A percentile compares a stretch with the other conserved stretches of the same genome.
Evolutionary conservation across 768 basidiomycete genomes (phyloP).

Genomic region (Hebeloma cylindrosporum): DNA sequence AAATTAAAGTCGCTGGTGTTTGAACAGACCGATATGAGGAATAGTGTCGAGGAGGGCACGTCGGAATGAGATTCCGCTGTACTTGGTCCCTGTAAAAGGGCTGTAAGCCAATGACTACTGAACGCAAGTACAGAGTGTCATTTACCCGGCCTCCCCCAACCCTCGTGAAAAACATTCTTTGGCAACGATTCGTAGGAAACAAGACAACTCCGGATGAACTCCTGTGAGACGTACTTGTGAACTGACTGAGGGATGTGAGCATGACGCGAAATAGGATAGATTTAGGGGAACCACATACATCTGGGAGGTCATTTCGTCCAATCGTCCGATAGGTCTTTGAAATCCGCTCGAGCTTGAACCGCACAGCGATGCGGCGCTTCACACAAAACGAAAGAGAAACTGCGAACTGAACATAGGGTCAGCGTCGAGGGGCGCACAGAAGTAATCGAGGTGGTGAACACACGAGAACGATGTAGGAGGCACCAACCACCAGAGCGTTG

Average conservation of each 20-base stretch:
- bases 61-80: conserved; percentile 63
- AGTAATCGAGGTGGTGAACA: conserved; percentile 22
- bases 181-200: conserved; percentile 72
- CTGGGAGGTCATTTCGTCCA: conserved; percentile 56
- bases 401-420: conserved; percentile 40
- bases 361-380: conserved; percentile 69
- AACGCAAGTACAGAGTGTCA: conserved; percentile 2
- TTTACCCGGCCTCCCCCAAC: conserved; percentile 74
- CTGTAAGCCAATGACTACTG: background rate
- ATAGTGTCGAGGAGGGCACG: conserved; percentile 72
- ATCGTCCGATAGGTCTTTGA: conserved; percentile 60
- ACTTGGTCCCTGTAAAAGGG: conserved; percentile 48
- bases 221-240: conserved; percentile 66
- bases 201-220: conserved; percentile 74
- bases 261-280: background rate
- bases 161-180: conserved; percentile 61
- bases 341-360: conserved; percentile 62
- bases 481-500: conserved; percentile 67
- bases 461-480: conserved; percentile 72
- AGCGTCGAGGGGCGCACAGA: background rate
- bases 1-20: background rate
- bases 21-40: conserved; percentile 58
- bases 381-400: conserved; percentile 61
- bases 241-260: conserved; percentile 45
- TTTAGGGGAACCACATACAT: conserved; percentile 39